phyloP scores from a whole-genome alignment of 2,329 filamentous ascomycete species.

The Trichoderma aggressivum region DNA sequence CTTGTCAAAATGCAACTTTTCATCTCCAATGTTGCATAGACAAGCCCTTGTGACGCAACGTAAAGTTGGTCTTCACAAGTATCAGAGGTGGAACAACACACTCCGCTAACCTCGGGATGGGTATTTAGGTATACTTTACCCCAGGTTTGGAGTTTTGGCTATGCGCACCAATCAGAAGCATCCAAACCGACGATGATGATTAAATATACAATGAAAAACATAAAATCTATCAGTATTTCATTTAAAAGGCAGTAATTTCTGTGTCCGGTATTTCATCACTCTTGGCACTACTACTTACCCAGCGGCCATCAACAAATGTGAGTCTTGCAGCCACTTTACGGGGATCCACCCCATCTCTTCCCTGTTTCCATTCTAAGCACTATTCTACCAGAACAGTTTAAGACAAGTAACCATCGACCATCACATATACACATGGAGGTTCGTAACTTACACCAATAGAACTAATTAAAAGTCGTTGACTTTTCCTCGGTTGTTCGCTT shows the following conservation, averaged over 20 bases:
- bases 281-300: not conserved
- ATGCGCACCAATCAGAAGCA: not conserved
- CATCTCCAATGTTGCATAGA: not conserved
- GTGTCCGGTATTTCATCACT: not conserved
- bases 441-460: not conserved
- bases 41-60: not conserved
- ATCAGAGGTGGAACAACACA: not conserved
- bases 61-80: not conserved
- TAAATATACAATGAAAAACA: not conserved
- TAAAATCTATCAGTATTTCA: not conserved
- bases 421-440: not conserved
- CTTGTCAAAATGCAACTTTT: not conserved
- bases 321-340: not conserved
- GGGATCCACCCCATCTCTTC: not conserved
- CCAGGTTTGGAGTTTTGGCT: not conserved
- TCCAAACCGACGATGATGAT: not conserved
- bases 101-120: not conserved
- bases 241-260: not conserved
- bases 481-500: not conserved
- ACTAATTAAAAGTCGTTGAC: not conserved
- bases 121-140: not conserved
- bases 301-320: not conserved
- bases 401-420: not conserved
- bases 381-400: not conserved
- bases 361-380: not conserved